Evolutionary conservation across 768 basidiomycete genomes (phyloP).

Genomic region (Rhizopogon vesiculosus): DNA sequence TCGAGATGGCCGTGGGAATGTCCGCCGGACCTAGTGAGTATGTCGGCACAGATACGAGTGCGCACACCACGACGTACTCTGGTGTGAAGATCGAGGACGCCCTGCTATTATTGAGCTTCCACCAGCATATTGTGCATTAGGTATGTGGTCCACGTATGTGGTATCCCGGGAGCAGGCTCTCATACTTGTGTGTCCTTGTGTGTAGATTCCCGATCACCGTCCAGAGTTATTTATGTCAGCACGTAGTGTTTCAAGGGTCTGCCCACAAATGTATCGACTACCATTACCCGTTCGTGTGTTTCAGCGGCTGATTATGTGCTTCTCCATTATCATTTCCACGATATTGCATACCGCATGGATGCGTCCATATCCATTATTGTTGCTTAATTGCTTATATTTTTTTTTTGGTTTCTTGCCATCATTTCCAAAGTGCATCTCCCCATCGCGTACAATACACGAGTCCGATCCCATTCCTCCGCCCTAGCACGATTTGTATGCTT

Average conservation of each 20-base stretch:
- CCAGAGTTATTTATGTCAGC: conserved; percentile 1
- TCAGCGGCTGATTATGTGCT: background rate
- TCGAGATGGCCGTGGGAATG: conserved; percentile 40
- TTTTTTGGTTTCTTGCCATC: background rate
- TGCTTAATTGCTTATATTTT: conserved; percentile 24
- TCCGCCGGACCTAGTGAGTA: conserved; percentile 18
- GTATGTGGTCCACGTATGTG: background rate
- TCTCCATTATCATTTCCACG: background rate
- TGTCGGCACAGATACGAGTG: conserved; percentile 12
- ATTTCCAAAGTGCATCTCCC: background rate
- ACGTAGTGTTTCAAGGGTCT: background rate
- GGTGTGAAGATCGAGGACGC: conserved; percentile 74
- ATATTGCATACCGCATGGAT: conserved; percentile 2
- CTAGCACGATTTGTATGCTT: background rate
- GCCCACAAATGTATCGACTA: conserved; percentile 2
- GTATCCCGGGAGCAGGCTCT: background rate
- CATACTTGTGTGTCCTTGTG: background rate
- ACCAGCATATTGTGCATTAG: conserved; percentile 59
- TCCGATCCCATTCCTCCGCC: background rate
- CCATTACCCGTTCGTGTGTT: background rate
- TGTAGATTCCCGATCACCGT: background rate
- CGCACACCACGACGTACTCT: conserved; percentile 31
- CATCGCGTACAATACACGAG: background rate
- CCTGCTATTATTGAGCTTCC: conserved; percentile 68
- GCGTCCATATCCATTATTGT: conserved; percentile 29